Conservation (phyloP, 179 eudicot genomes). For the Beta lomatogona region DNA sequence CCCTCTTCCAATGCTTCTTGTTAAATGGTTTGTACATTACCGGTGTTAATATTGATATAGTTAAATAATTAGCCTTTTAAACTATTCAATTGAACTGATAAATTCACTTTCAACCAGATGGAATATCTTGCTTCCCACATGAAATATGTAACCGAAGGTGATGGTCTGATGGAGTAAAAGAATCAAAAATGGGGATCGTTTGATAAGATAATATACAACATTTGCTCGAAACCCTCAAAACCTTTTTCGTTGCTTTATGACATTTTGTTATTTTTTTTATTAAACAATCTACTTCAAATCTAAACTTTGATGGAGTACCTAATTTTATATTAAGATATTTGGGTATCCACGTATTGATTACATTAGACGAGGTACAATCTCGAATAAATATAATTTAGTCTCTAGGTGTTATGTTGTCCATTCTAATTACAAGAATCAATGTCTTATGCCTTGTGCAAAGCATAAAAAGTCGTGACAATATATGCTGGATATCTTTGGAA, state of each 20-base stretch:
- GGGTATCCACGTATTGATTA: constrained; percentile 25
- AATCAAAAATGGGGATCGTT: constrained; percentile 21
- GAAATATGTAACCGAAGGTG: constrained; percentile 18
- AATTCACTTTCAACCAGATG: constrained; percentile 2
- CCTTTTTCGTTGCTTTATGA: background rate
- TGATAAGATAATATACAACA: constrained; percentile 8
- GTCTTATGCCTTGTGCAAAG: constrained; percentile 33
- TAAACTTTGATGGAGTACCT: constrained; percentile 13
- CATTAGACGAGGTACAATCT: constrained; percentile 31
- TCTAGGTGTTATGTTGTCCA: constrained; percentile 43
- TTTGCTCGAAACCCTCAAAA: constrained; percentile 21
- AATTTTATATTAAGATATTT: constrained; percentile 14
- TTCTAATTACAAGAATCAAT: constrained; percentile 39
- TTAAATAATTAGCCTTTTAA: background rate
- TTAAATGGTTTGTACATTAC: too few relatives aligned
- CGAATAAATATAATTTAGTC: constrained; percentile 16
- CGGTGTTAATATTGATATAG: too few relatives aligned
- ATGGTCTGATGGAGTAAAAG: constrained; percentile 9
- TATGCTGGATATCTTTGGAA: constrained; percentile 29
- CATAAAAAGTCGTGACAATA: constrained; percentile 37
- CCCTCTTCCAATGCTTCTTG: too few relatives aligned
- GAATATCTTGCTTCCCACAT: constrained; percentile 24
- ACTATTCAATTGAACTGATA: background rate
- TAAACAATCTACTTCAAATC: constrained; percentile 12
- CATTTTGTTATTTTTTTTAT: background rate